phyloP scores from a whole-genome alignment of 257 asterid genomes.

The Jaltomata sinuosa region DNA sequence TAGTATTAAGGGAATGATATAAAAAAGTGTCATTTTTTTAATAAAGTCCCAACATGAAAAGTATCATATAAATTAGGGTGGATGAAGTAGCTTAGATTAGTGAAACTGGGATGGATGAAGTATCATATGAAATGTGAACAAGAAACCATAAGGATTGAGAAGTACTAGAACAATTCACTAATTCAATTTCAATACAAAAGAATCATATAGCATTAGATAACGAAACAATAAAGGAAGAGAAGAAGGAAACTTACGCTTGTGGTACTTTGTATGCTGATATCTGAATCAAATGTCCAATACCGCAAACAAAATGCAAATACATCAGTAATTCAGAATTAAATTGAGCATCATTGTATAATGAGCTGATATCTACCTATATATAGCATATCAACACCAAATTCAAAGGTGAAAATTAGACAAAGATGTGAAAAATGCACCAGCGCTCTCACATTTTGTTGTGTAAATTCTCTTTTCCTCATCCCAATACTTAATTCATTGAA shows the following conservation, averaged over 20 bases:
- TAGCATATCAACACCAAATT: background rate
- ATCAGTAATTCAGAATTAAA: constrained; percentile 17
- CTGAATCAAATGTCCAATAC: constrained; percentile 40
- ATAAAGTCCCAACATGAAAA: background rate
- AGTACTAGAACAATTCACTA: background rate
- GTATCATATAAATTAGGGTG: background rate
- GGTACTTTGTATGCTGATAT: constrained; percentile 96
- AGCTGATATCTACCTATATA: background rate
- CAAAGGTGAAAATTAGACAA: background rate
- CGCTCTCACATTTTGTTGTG: background rate
- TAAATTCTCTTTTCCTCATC: background rate
- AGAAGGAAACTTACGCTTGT: constrained; percentile 73
- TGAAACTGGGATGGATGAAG: background rate
- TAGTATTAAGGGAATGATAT: background rate
- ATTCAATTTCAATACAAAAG: background rate
- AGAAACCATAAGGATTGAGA: background rate
- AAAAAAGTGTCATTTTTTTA: background rate
- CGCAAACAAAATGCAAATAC: constrained; percentile 39
- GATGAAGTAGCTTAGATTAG: background rate
- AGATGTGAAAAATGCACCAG: background rate
- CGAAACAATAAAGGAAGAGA: background rate
- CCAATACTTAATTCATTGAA: background rate
- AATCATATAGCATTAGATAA: background rate
- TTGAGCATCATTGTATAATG: background rate
- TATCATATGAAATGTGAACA: background rate